A percentile compares a stretch with the other conserved stretches of the same genome.
These are phyloP conservation scores for Citrus trifoliata DNA, from an alignment of 345 rosid genomes.

Conservation along the genomic window DNA sequence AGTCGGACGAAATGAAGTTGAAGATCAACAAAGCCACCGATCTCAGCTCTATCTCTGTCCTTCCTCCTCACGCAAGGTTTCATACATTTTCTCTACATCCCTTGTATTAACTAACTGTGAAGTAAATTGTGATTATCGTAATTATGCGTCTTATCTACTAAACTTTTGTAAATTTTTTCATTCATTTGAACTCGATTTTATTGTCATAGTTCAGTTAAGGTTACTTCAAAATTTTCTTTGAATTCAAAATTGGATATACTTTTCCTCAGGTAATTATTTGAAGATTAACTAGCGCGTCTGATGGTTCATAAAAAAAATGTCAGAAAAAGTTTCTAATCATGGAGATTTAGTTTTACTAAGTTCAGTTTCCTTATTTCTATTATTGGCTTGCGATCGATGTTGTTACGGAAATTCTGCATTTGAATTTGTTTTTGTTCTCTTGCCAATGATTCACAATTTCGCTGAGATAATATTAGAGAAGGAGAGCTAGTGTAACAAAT, in stretches of 20 bases:
- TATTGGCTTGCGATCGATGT: neutral
- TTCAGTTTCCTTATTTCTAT: neutral
- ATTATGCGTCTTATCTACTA: neutral
- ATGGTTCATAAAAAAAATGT: too few species aligned
- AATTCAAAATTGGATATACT: neutral
- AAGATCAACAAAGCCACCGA: slow-evolving; percentile 90
- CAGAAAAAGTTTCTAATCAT: neutral
- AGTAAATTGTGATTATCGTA: neutral
- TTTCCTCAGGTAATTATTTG: neutral
- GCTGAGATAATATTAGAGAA: neutral
- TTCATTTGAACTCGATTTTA: neutral
- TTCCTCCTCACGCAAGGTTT: slow-evolving; percentile 86
- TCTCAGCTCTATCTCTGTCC: slow-evolving; percentile 79
- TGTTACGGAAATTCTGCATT: neutral
- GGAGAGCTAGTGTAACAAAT: neutral
- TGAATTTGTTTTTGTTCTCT: neutral
- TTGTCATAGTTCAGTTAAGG: neutral
- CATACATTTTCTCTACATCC: neutral
- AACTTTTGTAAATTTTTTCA: neutral
- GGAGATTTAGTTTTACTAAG: neutral
- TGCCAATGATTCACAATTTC: neutral
- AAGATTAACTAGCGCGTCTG: too few species aligned
- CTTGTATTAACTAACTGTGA: neutral
- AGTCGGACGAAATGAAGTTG: slow-evolving; percentile 54
- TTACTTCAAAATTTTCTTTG: neutral